Base-by-base conservation (phyloP, 1,284 basidiomycete genomes). In the Ustilago vetiveriae region DNA sequence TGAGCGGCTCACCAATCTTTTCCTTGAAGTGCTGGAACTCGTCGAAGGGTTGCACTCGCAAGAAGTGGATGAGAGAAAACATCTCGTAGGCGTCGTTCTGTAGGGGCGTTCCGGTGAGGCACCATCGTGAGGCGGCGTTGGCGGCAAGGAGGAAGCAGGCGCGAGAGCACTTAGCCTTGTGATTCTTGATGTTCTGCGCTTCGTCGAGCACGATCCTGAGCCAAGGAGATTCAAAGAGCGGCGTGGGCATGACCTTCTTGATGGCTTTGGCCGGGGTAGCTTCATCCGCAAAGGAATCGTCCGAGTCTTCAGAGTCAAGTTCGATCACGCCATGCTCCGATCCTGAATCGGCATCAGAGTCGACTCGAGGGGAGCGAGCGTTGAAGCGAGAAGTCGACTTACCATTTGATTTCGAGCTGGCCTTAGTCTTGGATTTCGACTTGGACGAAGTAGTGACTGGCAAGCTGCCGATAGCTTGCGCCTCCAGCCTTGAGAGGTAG, bases 101-200 rank as follows among this genome's bases (percentile, higher is more conserved):
- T 82, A 82, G 65, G 22, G 83, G 83, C 23, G 83, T 84, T 16
- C 83, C 83, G 1, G 82, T 82, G 39, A 84, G 70, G 51, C 79
- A 82, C 82, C 82, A 83, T 3, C 70, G 66, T 13, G 77, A 53
- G 9, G 55, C 51, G 5, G 75, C 63, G 17, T 65, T 69, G 11
- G 45, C 38, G 0, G 72, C 83, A 10, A 98, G 85, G 1, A 86
- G 90, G 58, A 88, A 91, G 60, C 93, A 94, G 0, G 92, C 93
- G 37, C 89, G 85, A 1, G 79, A 89, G 26, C 87, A 86, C 80
- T 93, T 91, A 0, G 94, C 92, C 29, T 87, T 90, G 57, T 88
- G 85, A 77, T 97, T 96, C 86, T 98, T 98, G 85, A 98, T 98
- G 76, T 91, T 94, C 79, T 98, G 95, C 0, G 95, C 95, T 81